Base-by-base conservation (phyloP, 352 stramenopile species). In the Elongisporangium anandrum region DNA sequence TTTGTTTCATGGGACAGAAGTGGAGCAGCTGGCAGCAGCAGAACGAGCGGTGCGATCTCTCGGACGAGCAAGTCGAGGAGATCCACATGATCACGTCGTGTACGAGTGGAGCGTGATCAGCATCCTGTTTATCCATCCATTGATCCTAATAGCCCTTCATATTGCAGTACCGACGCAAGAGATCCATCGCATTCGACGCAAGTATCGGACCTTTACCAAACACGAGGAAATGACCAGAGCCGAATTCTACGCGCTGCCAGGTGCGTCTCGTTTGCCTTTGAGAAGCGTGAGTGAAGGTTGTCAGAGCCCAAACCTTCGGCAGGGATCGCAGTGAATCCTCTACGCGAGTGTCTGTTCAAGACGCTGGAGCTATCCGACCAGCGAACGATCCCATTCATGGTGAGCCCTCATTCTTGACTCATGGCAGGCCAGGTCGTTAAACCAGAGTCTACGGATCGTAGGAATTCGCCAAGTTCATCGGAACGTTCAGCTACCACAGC, bases 401-500 rank as follows among this genome's bases (percentile, higher is more conserved):
- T 85, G 51, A 48, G 63, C 16, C 20, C 20, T 54, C 19, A 13
- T n/a, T 13, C 23, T 61, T 26, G 4, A 34, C 56, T 65, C 13
- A 8, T 62, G 24, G 47, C 12, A 17, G 34, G 17, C n/a, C n/a
- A n/a, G n/a, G n/a, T n/a, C 12, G 34, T 45, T 45, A 45, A 45
- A 45, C 34, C 34, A 45, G 34, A 16, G 19, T 19, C 6, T 21
- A n/a, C n/a, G n/a, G n/a, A n/a, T n/a, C 48, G 53, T 29, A 88
- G 79, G 79, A 88, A 24, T 88, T 88, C 41, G 68, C 70, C 22
- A 75, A 69, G 22, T 82, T 88, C 21, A 49, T 83, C 19, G 65
- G 76, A 0, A 66, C 67, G 29, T 87, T 85, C 64, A 88, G 79
- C 75, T 88, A 73, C 58, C 67, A 84, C 60, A 87, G 74, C 54